phyloP scores from a whole-genome alignment of 164 flowering plant species.

The Echeveria elegans region DNA sequence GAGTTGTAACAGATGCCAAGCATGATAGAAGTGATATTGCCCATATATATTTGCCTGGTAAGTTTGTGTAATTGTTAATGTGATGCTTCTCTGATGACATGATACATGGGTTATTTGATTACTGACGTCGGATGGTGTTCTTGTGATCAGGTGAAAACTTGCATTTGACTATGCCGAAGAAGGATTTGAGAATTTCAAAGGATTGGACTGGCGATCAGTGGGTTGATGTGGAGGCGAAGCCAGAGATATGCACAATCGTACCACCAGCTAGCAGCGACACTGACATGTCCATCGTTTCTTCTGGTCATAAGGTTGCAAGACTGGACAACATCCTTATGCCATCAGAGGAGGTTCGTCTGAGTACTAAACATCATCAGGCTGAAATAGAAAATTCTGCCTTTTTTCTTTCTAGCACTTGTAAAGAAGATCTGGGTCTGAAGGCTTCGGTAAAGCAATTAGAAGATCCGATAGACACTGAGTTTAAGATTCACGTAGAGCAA shows the following conservation, averaged over 20 bases:
- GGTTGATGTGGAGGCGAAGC: background rate
- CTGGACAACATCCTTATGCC: too few relatives aligned
- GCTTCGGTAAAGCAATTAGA: background rate
- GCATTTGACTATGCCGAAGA: slow-evolving; percentile 31
- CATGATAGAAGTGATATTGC: slow-evolving; percentile 25
- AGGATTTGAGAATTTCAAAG: slow-evolving; percentile 55
- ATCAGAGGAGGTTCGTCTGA: too few relatives aligned
- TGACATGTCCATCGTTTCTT: too few relatives aligned
- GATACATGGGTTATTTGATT: background rate
- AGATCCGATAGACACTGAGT: background rate
- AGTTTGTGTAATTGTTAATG: background rate
- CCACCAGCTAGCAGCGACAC: background rate
- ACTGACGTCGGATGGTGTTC: slow-evolving; percentile 1
- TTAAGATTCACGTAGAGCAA: background rate
- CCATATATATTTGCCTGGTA: slow-evolving; percentile 84
- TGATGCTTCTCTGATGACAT: background rate
- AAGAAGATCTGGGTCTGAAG: too few relatives aligned
- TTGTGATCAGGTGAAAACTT: slow-evolving; percentile 59
- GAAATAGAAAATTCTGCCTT: too few relatives aligned
- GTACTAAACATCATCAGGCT: too few relatives aligned
- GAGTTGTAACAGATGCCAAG: slow-evolving; percentile 44
- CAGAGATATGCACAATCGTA: background rate
- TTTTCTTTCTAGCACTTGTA: too few relatives aligned
- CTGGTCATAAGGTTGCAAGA: too few relatives aligned
- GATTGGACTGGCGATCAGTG: slow-evolving; percentile 45